Percentiles rank a stretch among this genome's conserved stretches.
Conservation (phyloP, 164 flowering plant species). For the Taxillus chinensis region DNA sequence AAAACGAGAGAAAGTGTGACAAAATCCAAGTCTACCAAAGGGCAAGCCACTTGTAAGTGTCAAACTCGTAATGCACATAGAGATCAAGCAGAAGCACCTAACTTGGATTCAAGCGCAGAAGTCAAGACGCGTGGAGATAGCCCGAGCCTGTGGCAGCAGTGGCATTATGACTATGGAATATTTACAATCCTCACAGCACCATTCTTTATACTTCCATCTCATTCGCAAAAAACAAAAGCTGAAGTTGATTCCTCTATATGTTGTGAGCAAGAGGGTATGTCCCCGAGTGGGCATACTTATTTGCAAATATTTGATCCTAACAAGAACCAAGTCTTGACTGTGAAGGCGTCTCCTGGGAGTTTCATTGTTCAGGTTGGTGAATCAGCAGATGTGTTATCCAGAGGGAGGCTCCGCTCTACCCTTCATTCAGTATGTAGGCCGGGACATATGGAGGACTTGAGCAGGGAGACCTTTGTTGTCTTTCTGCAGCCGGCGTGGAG, state of each 20-base stretch:
- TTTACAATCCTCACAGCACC: constrained; percentile 83
- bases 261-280: constrained; percentile 24
- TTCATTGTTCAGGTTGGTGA: constrained; percentile 91
- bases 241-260: constrained; percentile 8
- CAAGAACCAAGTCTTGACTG: constrained; percentile 33
- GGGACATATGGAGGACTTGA: constrained; percentile 23
- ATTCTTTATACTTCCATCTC: constrained; percentile 34
- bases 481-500: constrained; percentile 91
- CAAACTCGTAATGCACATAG: constrained; percentile 3
- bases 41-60: background rate
- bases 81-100: constrained; percentile 6
- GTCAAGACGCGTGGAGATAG: constrained; percentile 11
- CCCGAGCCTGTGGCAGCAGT: constrained; percentile 77
- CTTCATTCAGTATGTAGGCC: constrained; percentile 81
- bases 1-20: constrained; percentile 24
- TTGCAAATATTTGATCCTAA: constrained; percentile 61
- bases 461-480: constrained; percentile 87
- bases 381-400: constrained; percentile 79
- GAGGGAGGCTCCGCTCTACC: constrained; percentile 76
- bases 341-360: constrained; percentile 53
- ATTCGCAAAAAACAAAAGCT: constrained; percentile 4
- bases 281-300: constrained; percentile 46
- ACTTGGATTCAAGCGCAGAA: constrained; percentile 9
- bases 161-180: constrained; percentile 96
- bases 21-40: constrained; percentile 18